A percentile compares a stretch with the other conserved stretches of the same genome.
These are phyloP conservation scores for Theobroma cacao DNA, from an alignment of 345 rosid species.

Conservation along the genomic window DNA sequence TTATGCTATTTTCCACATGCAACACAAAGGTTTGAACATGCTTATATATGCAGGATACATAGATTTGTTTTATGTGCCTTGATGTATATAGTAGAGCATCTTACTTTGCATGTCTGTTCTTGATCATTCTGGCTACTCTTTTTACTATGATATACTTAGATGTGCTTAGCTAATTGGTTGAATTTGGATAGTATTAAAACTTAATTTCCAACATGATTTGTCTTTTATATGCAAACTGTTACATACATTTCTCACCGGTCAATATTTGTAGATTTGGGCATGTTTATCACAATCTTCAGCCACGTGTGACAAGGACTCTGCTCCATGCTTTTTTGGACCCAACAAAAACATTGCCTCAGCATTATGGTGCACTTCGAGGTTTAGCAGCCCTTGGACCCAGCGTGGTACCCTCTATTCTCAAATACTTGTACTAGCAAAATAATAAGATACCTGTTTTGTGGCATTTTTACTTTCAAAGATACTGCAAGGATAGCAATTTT, in stretches of 20 bases:
- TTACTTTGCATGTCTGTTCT: background rate
- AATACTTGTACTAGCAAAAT: background rate
- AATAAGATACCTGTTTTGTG: slow-evolving; percentile 10
- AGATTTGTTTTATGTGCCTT: background rate
- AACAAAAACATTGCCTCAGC: slow-evolving; percentile 73
- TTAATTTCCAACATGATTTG: slow-evolving; percentile 7
- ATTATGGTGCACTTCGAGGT: slow-evolving; percentile 92
- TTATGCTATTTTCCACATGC: background rate
- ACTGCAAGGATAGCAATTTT: background rate
- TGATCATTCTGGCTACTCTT: background rate
- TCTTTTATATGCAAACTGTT: slow-evolving; percentile 5
- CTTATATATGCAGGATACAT: background rate
- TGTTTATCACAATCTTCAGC: slow-evolving; percentile 72
- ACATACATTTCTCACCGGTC: slow-evolving; percentile 10
- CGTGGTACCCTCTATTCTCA: slow-evolving; percentile 51
- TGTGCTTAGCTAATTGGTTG: background rate
- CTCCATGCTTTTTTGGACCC: slow-evolving; percentile 90
- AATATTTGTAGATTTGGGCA: slow-evolving; percentile 70
- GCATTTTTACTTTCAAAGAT: background rate
- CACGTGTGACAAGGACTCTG: slow-evolving; percentile 79
- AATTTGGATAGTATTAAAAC: background rate
- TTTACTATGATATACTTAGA: background rate
- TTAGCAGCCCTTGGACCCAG: slow-evolving; percentile 73
- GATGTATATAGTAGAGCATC: background rate
- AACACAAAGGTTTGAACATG: background rate